These are phyloP conservation scores for Microbotryum intermedium DNA, from an alignment of 1,284 basidiomycete species.

Conservation along the genomic window DNA sequence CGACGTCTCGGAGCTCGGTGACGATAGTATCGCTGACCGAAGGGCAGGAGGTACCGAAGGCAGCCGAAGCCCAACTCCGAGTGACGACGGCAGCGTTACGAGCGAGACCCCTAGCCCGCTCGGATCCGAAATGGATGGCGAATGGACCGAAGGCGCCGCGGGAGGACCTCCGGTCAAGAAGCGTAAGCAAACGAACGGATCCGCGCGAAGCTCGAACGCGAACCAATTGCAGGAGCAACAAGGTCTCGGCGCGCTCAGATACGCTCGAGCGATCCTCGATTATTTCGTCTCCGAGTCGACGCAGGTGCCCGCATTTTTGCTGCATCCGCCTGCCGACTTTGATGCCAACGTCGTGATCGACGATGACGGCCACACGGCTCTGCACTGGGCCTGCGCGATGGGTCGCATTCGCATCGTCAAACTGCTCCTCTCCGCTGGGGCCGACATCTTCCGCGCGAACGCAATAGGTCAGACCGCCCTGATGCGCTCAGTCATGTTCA, in stretches of 20 bases:
- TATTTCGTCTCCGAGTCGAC: conserved; percentile 98
- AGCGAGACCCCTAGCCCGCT: conserved; percentile 24
- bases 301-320: conserved; percentile 79
- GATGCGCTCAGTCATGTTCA: conserved; percentile 99
- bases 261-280: conserved; percentile 93
- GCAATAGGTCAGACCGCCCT: conserved; percentile 92
- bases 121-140: conserved; percentile 15
- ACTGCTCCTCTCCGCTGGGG: conserved; percentile 83
- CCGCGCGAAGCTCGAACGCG: not conserved
- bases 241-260: conserved; percentile 45
- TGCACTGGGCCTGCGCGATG: conserved; percentile 99
- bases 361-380: conserved; percentile 92
- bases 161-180: conserved; percentile 18
- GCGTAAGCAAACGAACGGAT: not conserved
- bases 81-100: conserved; percentile 17
- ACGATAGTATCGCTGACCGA: conserved; percentile 22
- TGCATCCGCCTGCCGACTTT: conserved; percentile 82
- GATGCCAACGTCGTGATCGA: conserved; percentile 96
- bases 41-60: conserved; percentile 14
- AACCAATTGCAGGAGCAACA: conserved; percentile 20
- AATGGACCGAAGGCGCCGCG: conserved; percentile 21
- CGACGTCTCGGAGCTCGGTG: conserved; percentile 20
- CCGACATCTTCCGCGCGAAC: conserved; percentile 96
- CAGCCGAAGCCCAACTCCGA: conserved; percentile 18
- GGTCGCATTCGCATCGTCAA: conserved; percentile 95